Evolutionary conservation across 148 eudicot species (phyloP), one percentile per base, ranked within the genome.

Genomic region (Persicaria maculosa): DNA sequence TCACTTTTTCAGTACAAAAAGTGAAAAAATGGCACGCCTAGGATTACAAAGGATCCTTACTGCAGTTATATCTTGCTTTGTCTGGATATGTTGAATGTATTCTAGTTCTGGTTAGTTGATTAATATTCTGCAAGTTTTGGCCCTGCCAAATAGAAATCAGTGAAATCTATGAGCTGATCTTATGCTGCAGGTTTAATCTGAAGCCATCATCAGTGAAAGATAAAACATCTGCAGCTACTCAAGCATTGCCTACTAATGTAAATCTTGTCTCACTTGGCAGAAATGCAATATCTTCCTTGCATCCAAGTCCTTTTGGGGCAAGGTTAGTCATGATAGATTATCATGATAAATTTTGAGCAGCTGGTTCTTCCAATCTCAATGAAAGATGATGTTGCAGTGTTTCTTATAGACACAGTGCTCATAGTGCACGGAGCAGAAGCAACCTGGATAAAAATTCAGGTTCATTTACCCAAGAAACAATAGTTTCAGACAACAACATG

Each of bases 281-380:
- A 62, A 31, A 25, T 31, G 68, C 68, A 62, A 62, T 11, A 3
- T 25, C 44, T 62, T 62, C 44, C 44, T 2, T 62, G 68, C 68
- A 62, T 62, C 68, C 1, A 62, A 62, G 44, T 62, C 68, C 68
- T 62, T 62, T 16, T 62, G 44, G 44, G 25, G 68, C 68, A 62
- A 62, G 68, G 68, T 62, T 25, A 62, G 44, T 25, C 44, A 25
- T 25, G 43, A 44, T 22, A 44, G 9, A 25, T 11, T 61, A 61
- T 62, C 68, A 25, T 20, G 40, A 62, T 62, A 62, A 31, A 9
- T 62, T 62, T 31, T 62, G 44, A 11, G 43, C 68, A 62, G 44
- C 44, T 10, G 10, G 9, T 47, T 65, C 10, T 17, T 57, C 19
- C 65, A 59, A 65, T 15, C 6, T 65, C 47, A 14, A 40, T 15